Evolutionary conservation across 441 rosid species (phyloP).

Genomic region (Bruguiera hainesii): DNA sequence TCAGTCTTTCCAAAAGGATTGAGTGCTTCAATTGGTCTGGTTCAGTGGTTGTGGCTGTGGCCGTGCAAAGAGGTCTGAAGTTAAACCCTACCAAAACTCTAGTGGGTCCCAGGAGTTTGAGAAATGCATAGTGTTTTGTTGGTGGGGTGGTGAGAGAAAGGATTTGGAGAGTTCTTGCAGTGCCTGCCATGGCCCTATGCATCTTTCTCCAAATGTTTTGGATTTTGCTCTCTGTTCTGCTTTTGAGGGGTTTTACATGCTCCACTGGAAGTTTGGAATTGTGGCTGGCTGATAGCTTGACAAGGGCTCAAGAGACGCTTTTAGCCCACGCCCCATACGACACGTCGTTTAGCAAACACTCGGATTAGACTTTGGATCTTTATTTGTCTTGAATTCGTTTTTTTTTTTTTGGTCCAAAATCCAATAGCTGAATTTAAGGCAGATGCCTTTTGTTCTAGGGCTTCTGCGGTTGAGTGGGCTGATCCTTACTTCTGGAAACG

Average conservation of each 20-base stretch:
- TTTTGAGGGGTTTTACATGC: background rate
- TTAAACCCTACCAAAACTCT: constrained; percentile 44
- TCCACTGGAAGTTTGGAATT: too few species aligned
- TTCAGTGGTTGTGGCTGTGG: constrained; percentile 22
- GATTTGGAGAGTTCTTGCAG: constrained; percentile 51
- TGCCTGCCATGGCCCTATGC: constrained; percentile 48
- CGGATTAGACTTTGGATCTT: background rate
- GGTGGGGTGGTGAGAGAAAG: constrained; percentile 37
- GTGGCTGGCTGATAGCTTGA: too few species aligned
- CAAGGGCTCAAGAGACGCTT: background rate
- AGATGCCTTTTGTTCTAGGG: too few species aligned
- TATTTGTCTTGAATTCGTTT: too few species aligned
- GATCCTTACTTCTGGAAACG: too few species aligned
- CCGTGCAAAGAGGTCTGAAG: constrained; percentile 30
- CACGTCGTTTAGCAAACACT: background rate
- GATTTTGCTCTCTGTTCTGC: background rate
- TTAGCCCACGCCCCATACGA: background rate
- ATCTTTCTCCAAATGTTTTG: background rate
- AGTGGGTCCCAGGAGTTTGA: constrained; percentile 41
- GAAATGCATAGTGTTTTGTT: constrained; percentile 38
- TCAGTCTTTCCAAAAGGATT: constrained; percentile 73
- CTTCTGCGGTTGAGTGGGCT: too few species aligned
- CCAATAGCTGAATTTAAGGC: too few species aligned
- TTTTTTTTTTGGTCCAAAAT: too few species aligned
- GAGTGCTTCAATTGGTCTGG: constrained; percentile 61